Evolutionary conservation across 768 basidiomycete species (phyloP).

Genomic region (Kockovaella imperatae): DNA sequence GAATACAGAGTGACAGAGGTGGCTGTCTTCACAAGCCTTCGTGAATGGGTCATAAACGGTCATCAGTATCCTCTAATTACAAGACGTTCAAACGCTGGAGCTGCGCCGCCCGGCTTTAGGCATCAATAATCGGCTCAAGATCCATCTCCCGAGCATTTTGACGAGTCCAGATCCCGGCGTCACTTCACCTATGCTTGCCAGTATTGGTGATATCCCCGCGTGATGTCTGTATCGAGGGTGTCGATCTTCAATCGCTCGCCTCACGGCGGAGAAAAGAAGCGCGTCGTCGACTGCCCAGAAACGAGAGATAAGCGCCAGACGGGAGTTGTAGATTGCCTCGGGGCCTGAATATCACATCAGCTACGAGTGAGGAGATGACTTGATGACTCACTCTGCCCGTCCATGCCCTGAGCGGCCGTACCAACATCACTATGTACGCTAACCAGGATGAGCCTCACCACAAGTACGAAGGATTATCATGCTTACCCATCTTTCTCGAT

Average conservation of each 20-base stretch:
- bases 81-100: too few relatives aligned
- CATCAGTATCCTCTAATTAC: too few relatives aligned
- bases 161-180: conserved; percentile 13
- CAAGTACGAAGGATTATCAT: not conserved
- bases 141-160: conserved; percentile 15
- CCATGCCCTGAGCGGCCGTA: too few relatives aligned
- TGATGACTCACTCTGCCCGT: not conserved
- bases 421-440: too few relatives aligned
- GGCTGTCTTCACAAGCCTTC: too few relatives aligned
- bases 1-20: too few relatives aligned
- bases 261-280: conserved; percentile 30
- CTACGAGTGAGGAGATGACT: not conserved
- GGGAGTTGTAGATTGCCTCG: conserved; percentile 6
- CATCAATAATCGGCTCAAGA: conserved; percentile 19
- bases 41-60: too few relatives aligned
- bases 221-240: conserved; percentile 24
- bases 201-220: conserved; percentile 20
- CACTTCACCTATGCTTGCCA: conserved; percentile 10
- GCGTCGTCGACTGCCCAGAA: conserved; percentile 35
- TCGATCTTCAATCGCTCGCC: conserved; percentile 29
- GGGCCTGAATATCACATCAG: not conserved
- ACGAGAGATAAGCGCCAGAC: conserved; percentile 10
- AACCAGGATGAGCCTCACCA: too few relatives aligned
- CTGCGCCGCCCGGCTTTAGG: conserved; percentile 8
- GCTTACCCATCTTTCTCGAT: not conserved